phyloP scores from a whole-genome alignment of 2,329 filamentous ascomycete species.

The Penicillium carneum region DNA sequence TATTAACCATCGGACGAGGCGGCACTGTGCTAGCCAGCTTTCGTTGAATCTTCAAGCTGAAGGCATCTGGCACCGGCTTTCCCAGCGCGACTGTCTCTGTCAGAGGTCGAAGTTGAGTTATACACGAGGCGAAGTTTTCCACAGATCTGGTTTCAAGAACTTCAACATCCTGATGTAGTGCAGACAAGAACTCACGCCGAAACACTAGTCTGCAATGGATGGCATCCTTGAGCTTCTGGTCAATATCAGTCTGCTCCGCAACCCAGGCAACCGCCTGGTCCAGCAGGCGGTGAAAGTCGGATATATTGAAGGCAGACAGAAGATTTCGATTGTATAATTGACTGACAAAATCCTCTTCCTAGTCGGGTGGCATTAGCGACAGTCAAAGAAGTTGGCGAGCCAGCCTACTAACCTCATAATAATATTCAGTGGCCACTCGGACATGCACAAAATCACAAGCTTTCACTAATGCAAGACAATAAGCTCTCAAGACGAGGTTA shows the following conservation, averaged over 20 bases:
- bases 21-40: conserved; percentile 91
- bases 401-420: conserved; percentile 73
- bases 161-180: conserved; percentile 50
- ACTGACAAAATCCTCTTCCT: conserved; percentile 96
- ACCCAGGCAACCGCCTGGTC: conserved; percentile 64
- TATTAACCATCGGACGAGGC: conserved; percentile 83
- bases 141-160: conserved; percentile 42
- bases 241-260: conserved; percentile 45
- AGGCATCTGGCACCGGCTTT: conserved; percentile 74
- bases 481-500: conserved; percentile 76
- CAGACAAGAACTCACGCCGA: conserved; percentile 60
- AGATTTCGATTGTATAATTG: conserved; percentile 85
- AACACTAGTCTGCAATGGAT: conserved; percentile 71
- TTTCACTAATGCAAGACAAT: conserved; percentile 85
- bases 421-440: conserved; percentile 81
- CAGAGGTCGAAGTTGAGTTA: conserved; percentile 61
- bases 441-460: conserved; percentile 80
- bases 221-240: conserved; percentile 58
- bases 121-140: conserved; percentile 43
- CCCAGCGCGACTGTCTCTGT: conserved; percentile 68
- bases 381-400: neutral
- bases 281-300: conserved; percentile 64
- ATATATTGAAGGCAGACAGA: conserved; percentile 67
- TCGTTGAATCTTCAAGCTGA: conserved; percentile 89
- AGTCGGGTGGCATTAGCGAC: conserved; percentile 29